Percentiles rank a stretch among this genome's conserved stretches.
Conservation (phyloP, 352 stramenopile genomes). For the Thraustotheca clavata region DNA sequence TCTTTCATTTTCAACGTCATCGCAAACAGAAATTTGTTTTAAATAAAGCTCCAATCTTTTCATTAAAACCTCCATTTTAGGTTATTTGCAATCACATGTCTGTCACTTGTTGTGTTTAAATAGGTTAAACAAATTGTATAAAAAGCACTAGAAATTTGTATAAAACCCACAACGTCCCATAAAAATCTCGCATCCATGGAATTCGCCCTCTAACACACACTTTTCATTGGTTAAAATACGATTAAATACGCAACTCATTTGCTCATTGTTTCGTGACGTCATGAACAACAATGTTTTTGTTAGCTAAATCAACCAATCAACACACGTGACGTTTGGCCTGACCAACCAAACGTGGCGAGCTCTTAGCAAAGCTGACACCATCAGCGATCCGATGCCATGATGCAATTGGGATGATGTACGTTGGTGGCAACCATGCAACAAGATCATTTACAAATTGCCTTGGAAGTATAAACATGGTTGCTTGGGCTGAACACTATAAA, state of each 20-base stretch:
- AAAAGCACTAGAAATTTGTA: slow-evolving; percentile 2
- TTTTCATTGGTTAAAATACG: background rate
- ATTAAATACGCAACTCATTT: background rate
- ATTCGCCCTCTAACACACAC: too few species aligned
- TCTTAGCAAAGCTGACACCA: background rate
- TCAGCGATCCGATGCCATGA: background rate
- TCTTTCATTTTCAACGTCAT: too few species aligned
- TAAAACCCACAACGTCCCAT: background rate
- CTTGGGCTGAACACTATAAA: slow-evolving; percentile 50
- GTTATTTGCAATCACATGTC: too few species aligned
- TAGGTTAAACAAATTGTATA: too few species aligned
- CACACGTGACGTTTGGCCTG: background rate
- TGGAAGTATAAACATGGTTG: slow-evolving; percentile 34
- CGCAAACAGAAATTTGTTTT: too few species aligned
- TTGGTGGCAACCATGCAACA: background rate
- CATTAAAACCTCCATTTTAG: too few species aligned
- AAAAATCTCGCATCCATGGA: too few species aligned
- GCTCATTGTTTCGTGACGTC: background rate
- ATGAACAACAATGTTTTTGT: background rate
- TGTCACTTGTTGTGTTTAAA: too few species aligned
- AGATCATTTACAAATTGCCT: slow-evolving; percentile 5
- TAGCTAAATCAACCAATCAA: background rate
- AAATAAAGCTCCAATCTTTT: too few species aligned
- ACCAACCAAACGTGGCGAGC: slow-evolving; percentile 2
- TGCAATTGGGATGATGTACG: background rate